Evolutionary conservation across 2,329 filamentous ascomycete species (phyloP), one percentile per base, ranked within the genome.

Genomic region (Torrubiella hemipterigena): DNA sequence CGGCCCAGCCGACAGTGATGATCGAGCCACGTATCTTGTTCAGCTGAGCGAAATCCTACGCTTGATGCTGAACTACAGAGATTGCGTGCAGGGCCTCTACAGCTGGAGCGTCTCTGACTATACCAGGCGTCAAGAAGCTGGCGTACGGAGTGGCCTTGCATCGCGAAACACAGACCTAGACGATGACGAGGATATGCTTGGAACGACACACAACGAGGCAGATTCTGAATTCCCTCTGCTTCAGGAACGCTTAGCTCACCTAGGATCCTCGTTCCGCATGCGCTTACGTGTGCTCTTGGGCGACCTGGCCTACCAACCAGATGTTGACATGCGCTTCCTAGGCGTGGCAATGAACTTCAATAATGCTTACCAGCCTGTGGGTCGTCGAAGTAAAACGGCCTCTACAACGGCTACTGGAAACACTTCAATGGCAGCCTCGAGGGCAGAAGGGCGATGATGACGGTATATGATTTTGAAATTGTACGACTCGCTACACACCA

Each of bases 341-440:
- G 91, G 85, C 23, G 86, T 96, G 28, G 83, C 91, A 24, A 96
- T 98, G 85, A 98, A 96, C 58, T 98, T 96, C 58, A 98, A 98
- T 56, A 89, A 96, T 52, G 82, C 93, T 17, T 96, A 96, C 55
- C 73, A 83, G 55, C 82, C 84, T n/a, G n/a, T n/a, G n/a, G n/a
- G n/a, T n/a, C n/a, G n/a, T n/a, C n/a, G n/a, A n/a, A n/a, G n/a
- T n/a, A n/a, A n/a, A n/a, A n/a, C n/a, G n/a, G n/a, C n/a, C n/a
- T n/a, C n/a, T n/a, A n/a, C n/a, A n/a, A n/a, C n/a, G n/a, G n/a
- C n/a, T n/a, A n/a, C n/a, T n/a, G n/a, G n/a, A n/a, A n/a, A n/a
- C n/a, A n/a, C n/a, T n/a, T n/a, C n/a, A n/a, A n/a, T n/a, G n/a
- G n/a, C n/a, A n/a, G n/a, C n/a, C n/a, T n/a, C n/a, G n/a, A n/a